Evolutionary conservation across 2,329 filamentous ascomycete genomes (phyloP).

Genomic region (Cercospora zeina): DNA sequence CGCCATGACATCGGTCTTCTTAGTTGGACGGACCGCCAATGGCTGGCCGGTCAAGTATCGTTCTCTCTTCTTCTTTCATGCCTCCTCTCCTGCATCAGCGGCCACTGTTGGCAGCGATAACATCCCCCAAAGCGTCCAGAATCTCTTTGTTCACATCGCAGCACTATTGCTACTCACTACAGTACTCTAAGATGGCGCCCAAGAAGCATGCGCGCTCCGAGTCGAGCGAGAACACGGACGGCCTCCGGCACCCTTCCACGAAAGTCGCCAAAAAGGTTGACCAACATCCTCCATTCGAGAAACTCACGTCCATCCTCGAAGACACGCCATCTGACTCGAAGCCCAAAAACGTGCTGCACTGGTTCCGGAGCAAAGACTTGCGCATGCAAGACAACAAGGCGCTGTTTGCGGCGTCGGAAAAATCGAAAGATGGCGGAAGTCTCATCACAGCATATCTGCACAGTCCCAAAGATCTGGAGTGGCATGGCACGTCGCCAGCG

Average conservation of each 20-base stretch:
- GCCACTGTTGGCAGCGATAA: not conserved
- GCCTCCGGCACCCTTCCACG: constrained; percentile 48
- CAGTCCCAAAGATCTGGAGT: constrained; percentile 51
- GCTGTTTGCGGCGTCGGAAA: constrained; percentile 49
- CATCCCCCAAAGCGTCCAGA: not conserved
- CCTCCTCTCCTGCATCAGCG: not conserved
- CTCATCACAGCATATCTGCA: constrained; percentile 52
- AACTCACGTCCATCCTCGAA: constrained; percentile 45
- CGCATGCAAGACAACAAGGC: constrained; percentile 54
- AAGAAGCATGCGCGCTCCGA: constrained; percentile 31
- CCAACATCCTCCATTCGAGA: constrained; percentile 46
- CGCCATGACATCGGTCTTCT: constrained; percentile 7
- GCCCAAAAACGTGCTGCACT: constrained; percentile 50
- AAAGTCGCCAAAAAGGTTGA: constrained; percentile 55
- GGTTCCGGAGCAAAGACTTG: constrained; percentile 56
- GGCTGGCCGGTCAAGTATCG: not conserved
- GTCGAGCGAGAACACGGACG: constrained; percentile 23
- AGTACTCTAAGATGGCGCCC: constrained; percentile 16
- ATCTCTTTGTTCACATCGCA: not conserved
- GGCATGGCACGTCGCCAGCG: constrained; percentile 54
- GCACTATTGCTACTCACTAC: not conserved
- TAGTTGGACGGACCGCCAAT: not conserved
- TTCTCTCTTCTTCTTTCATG: not conserved
- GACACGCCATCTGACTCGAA: constrained; percentile 44
- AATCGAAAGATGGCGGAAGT: constrained; percentile 48